Percentiles rank a stretch among this genome's conserved stretches.
These are phyloP conservation scores for Quercus aquifolioides DNA, from an alignment of 306 rosid genomes.

Conservation along the genomic window DNA sequence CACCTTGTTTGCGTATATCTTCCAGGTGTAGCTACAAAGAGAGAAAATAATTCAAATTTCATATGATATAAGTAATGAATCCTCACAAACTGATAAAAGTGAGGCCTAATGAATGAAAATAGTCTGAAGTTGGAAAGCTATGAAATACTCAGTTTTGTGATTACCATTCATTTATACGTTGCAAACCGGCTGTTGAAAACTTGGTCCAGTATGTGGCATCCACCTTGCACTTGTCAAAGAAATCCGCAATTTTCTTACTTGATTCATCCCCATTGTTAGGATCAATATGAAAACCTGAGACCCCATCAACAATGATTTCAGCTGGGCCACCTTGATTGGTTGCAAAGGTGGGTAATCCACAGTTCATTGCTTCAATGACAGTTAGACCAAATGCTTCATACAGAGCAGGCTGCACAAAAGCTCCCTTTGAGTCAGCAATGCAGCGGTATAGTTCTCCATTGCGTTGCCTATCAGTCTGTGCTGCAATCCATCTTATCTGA, in stretches of 20 bases:
- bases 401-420: slow-evolving; percentile 89
- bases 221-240: slow-evolving; percentile 73
- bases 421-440: slow-evolving; percentile 84
- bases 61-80: neutral
- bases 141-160: neutral
- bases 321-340: slow-evolving; percentile 99
- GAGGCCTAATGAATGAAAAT: neutral
- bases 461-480: slow-evolving; percentile 68
- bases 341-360: slow-evolving; percentile 93
- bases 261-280: slow-evolving; percentile 73
- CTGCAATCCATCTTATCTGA: slow-evolving; percentile 94
- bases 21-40: slow-evolving; percentile 81
- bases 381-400: slow-evolving; percentile 97
- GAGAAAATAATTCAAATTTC: neutral
- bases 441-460: slow-evolving; percentile 86
- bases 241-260: slow-evolving; percentile 66
- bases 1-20: slow-evolving; percentile 82
- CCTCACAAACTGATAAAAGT: neutral
- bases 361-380: slow-evolving; percentile 98
- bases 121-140: neutral
- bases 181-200: slow-evolving; percentile 53
- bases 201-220: slow-evolving; percentile 55
- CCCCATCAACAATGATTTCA: slow-evolving; percentile 79
- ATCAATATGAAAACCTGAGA: slow-evolving; percentile 87
- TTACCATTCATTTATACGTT: slow-evolving; percentile 87